Evolutionary conservation across 805 yeast genomes (phyloP).

Genomic region (Pichia rugopelliculosa): DNA sequence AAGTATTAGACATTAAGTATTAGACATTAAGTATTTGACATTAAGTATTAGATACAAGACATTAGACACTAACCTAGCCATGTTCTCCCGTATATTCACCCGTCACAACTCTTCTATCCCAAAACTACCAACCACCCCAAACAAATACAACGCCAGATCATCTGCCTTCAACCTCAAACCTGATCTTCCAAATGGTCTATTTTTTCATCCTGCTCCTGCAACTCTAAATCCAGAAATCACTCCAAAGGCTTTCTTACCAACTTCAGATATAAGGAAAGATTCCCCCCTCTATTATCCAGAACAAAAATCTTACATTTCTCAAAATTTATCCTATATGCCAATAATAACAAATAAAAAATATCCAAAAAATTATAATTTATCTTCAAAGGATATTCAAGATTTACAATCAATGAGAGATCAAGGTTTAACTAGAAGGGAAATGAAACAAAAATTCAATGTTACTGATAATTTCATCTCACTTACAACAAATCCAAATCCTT

Average conservation of each 20-base stretch:
- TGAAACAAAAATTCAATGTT: constrained; percentile 24
- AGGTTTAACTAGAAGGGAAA: constrained; percentile 26
- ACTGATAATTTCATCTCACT: constrained; percentile 27
- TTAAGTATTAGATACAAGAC: too few species aligned
- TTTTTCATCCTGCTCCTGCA: constrained; percentile 32
- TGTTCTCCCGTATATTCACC: neutral
- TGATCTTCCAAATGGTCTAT: constrained; percentile 27
- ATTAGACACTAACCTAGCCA: too few species aligned
- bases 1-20: too few species aligned
- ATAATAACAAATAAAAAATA: constrained; percentile 16
- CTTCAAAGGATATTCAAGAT: constrained; percentile 20
- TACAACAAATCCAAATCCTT: constrained; percentile 21
- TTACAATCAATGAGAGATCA: constrained; percentile 25
- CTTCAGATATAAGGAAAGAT: constrained; percentile 23
- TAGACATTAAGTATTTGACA: too few species aligned
- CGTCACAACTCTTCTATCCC: constrained; percentile 9
- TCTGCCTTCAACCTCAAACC: constrained; percentile 32
- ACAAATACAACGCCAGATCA: constrained; percentile 30
- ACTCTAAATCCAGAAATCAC: constrained; percentile 26
- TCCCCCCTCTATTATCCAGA: constrained; percentile 25
- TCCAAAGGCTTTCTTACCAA: constrained; percentile 31
- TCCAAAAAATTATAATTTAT: constrained; percentile 24
- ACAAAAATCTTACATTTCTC: constrained; percentile 12
- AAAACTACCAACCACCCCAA: constrained; percentile 29
- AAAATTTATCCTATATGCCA: constrained; percentile 26